Evolutionary conservation across 2,329 filamentous ascomycete species (phyloP).

Genomic region (Botrytis tulipae): DNA sequence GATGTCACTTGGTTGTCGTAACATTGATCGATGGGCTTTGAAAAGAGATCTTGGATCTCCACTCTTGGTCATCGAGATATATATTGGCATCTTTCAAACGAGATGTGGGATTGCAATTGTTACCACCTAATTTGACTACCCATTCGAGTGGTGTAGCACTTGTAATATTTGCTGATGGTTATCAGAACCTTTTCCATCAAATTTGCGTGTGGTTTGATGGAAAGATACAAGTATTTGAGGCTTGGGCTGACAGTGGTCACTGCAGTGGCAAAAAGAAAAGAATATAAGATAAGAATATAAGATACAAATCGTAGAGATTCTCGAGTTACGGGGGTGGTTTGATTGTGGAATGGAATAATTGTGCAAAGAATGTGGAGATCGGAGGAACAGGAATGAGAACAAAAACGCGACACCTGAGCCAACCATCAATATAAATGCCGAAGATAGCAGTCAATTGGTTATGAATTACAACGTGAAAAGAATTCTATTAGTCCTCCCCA

Average conservation of each 20-base stretch:
- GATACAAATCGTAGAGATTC: no score
- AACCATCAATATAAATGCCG: neutral
- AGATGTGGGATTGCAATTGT: neutral
- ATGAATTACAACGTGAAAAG: no score
- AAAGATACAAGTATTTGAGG: neutral
- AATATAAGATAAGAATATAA: neutral
- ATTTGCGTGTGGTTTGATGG: neutral
- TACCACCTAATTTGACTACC: accelerated
- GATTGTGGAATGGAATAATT: slow-evolving; percentile 1
- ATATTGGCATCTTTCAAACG: neutral
- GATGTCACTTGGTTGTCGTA: neutral
- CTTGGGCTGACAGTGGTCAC: neutral
- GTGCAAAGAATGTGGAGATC: neutral
- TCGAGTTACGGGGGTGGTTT: neutral
- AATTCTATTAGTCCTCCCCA: neutral
- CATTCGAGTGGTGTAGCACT: neutral
- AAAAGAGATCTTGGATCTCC: neutral
- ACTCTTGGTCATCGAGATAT: neutral
- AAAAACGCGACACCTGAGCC: neutral
- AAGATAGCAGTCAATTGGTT: no score
- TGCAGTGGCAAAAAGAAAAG: neutral
- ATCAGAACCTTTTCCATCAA: neutral
- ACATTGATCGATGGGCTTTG: neutral
- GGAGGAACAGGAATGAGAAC: slow-evolving; percentile 26
- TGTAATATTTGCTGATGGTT: neutral